Base-by-base conservation (phyloP, 225 moss, liverwort and hornwort genomes). In the Pseudoscleropodium purum region DNA sequence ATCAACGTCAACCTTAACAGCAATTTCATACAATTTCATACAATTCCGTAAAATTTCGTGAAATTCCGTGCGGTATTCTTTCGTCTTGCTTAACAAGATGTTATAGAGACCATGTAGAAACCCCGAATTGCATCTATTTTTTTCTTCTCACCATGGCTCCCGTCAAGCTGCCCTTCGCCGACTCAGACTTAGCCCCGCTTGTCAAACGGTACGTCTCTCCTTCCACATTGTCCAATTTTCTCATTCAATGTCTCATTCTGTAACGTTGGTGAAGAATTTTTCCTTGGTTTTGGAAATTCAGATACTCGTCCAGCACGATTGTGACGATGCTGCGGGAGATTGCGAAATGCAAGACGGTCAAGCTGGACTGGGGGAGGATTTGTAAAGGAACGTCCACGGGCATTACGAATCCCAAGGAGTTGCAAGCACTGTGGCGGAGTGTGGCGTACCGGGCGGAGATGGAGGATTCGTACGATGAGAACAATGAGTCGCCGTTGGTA, bases 351-450 rank as follows among this genome's bases (percentile, higher is more conserved):
- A 96, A 95, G 60, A 90, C 91, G 65, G 60, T 91, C 41, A 98
- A 93, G 92, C 90, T 96, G 75, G 97, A 98, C 90, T 98, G 97
- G 95, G 94, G 70, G 87, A 88, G 78, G 79, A 86, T 98, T 16
- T 93, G 93, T 23, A 95, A 91, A 76, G 93, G 93, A 85, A 93
- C 96, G 24, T 78, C 86, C 56, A 95, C 97, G 24, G 96, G 97
- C 21, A 98, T 98, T 56, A 95, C 92, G 47, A 95, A 93, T 88
- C 96, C 98, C 63, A 92, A 92, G 79, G 98, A 98, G 88, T 96
- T 95, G 69, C 98, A 98, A 90, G 98, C 98, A 30, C 88, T 98
- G 66, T 98, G 98, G 98, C 95, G 98, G 17, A 94, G 94, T 86
- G 88, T 98, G 79, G 98, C 97, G 7, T 98, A 98, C 61, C 96